Conservation (phyloP, 1,284 basidiomycete species). For the Rhizoctonia solani region DNA sequence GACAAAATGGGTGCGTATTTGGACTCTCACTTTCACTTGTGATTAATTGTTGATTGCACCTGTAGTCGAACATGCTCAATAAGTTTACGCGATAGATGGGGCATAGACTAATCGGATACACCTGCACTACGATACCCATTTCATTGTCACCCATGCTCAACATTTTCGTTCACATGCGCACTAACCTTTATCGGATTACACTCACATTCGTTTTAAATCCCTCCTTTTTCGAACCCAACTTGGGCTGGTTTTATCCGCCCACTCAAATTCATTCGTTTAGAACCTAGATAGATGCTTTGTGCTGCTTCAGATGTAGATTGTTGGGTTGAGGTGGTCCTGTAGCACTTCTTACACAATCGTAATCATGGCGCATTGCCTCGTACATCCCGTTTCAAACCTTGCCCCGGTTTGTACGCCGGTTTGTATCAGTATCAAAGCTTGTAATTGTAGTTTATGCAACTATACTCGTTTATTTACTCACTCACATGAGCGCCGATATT, state of each 20-base stretch:
- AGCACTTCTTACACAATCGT: not conserved
- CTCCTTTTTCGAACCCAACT: constrained; percentile 3
- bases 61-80: constrained; percentile 28
- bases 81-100: constrained; percentile 27
- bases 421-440: constrained; percentile 25
- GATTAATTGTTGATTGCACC: not conserved
- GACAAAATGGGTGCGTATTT: constrained; percentile 23
- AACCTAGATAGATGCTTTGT: constrained; percentile 5
- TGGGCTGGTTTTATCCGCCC: constrained; percentile 15
- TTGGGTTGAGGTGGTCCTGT: not conserved
- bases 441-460: constrained; percentile 21
- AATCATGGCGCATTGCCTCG: not conserved
- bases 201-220: constrained; percentile 29
- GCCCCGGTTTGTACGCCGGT: not conserved
- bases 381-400: constrained; percentile 4
- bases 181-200: constrained; percentile 7
- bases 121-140: not conserved
- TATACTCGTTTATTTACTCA: constrained; percentile 26
- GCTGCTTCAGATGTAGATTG: constrained; percentile 3
- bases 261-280: constrained; percentile 16
- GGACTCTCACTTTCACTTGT: too few species aligned
- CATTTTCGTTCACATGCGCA: constrained; percentile 9
- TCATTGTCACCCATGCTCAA: constrained; percentile 7
- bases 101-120: not conserved
- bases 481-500: not conserved